phyloP scores from a whole-genome alignment of 2,329 filamentous ascomycete genomes.

The Microascus cirrosus region DNA sequence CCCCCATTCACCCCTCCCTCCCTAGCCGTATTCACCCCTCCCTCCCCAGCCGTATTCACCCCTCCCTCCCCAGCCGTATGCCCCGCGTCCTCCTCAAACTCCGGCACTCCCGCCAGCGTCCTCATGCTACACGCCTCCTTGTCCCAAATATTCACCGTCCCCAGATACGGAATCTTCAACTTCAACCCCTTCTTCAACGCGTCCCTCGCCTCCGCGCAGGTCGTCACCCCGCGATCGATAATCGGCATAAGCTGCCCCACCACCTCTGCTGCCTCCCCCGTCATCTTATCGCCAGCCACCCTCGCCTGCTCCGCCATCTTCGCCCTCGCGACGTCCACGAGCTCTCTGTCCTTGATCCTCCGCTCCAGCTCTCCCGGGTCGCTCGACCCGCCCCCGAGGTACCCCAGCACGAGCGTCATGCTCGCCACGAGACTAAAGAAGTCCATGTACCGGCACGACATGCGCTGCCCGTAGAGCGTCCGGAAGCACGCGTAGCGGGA shows the following conservation, averaged over 20 bases:
- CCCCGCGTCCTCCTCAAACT: background rate
- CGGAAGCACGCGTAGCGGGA: constrained; percentile 36
- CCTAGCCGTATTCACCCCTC: too few relatives aligned
- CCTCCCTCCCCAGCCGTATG: background rate
- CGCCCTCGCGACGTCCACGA: constrained; percentile 23
- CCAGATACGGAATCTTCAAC: constrained; percentile 33
- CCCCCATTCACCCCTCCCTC: background rate
- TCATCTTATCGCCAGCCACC: constrained; percentile 26
- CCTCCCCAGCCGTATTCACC: background rate
- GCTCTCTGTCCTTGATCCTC: constrained; percentile 21
- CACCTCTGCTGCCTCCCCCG: constrained; percentile 28
- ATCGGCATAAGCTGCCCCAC: constrained; percentile 31
- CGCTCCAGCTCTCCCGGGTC: constrained; percentile 11
- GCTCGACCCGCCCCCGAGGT: constrained; percentile 20
- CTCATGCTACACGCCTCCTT: background rate
- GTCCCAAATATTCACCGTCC: constrained; percentile 30
- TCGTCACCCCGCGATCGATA: constrained; percentile 16
- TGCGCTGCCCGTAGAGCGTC: constrained; percentile 20
- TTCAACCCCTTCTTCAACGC: constrained; percentile 15
- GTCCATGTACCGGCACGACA: constrained; percentile 36
- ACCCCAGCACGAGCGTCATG: constrained; percentile 37
- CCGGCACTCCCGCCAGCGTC: background rate
- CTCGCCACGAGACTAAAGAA: constrained; percentile 39
- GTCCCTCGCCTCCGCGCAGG: constrained; percentile 6
- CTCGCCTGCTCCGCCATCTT: constrained; percentile 26